Evolutionary conservation across 2,329 filamentous ascomycete species (phyloP).

Genomic region (Nothophaeocryptopus gaeumannii): DNA sequence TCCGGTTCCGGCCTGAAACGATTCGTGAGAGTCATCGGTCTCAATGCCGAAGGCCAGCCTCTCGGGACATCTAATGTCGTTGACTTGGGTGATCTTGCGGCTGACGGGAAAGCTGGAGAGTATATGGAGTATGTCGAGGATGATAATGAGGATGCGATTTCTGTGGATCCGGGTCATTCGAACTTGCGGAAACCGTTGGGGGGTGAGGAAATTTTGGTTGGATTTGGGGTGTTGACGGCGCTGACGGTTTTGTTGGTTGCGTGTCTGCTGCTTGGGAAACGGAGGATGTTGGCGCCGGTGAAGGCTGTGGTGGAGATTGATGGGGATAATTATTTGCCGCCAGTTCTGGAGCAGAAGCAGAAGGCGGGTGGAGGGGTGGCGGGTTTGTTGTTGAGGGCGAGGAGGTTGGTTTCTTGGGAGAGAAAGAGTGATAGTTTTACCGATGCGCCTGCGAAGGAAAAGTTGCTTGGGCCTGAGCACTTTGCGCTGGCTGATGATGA

Average conservation of each 20-base stretch:
- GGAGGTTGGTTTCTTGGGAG: not conserved
- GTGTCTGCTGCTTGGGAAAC: constrained; percentile 5
- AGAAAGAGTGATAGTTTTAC: constrained; percentile 4
- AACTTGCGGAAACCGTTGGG: constrained; percentile 7
- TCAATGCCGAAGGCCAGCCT: constrained; percentile 20
- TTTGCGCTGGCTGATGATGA: too few species aligned
- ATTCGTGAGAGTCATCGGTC: constrained; percentile 25
- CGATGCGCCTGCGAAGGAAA: constrained; percentile 4
- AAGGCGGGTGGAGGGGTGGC: not conserved
- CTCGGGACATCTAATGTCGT: constrained; percentile 16
- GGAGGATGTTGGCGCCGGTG: not conserved
- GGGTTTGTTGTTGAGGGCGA: not conserved
- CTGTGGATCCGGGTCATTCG: not conserved
- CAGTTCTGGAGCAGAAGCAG: not conserved
- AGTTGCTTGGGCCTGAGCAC: not conserved
- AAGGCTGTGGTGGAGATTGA: not conserved
- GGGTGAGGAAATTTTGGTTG: constrained; percentile 13
- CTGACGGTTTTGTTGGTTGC: constrained; percentile 12
- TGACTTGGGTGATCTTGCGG: constrained; percentile 13
- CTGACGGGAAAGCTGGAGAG: not conserved
- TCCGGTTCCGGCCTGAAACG: constrained; percentile 6
- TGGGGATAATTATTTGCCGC: not conserved
- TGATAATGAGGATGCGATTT: constrained; percentile 1
- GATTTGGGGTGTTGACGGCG: constrained; percentile 9
- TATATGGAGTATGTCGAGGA: constrained; percentile 1